phyloP scores from a whole-genome alignment of 2,329 filamentous ascomycete species.

The Xylaria polymorpha region DNA sequence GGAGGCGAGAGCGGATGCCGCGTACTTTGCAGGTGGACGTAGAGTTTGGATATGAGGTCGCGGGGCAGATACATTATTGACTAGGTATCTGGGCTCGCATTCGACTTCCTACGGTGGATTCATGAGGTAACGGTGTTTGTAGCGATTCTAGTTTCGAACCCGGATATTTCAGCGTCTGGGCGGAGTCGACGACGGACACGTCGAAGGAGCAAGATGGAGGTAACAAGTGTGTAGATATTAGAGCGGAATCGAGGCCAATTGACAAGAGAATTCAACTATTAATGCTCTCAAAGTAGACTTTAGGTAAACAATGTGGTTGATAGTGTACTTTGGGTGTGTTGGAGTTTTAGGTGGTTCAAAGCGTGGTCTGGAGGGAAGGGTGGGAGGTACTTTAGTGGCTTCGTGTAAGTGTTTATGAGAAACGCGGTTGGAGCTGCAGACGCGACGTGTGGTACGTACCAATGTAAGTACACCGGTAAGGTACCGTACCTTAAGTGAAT shows the following conservation, averaged over 20 bases:
- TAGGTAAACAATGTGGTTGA: slow-evolving; percentile 25
- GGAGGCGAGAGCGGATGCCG: slow-evolving; percentile 92
- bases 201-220: slow-evolving; percentile 2
- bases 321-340: slow-evolving; percentile 15
- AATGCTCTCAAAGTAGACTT: slow-evolving; percentile 37
- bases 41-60: slow-evolving; percentile 87
- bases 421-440: slow-evolving; percentile 40
- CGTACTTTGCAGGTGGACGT: slow-evolving; percentile 85
- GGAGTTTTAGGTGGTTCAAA: slow-evolving; percentile 25
- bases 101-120: slow-evolving; percentile 47
- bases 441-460: slow-evolving; percentile 39
- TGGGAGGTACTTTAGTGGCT: slow-evolving; percentile 33
- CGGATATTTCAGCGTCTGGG: neutral
- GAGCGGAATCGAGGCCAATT: slow-evolving; percentile 29
- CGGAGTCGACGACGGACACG: slow-evolving; percentile 21
- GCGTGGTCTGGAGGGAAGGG: slow-evolving; percentile 14
- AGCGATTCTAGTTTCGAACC: slow-evolving; percentile 3
- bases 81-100: slow-evolving; percentile 51
- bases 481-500: slow-evolving; percentile 8
- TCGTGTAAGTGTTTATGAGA: slow-evolving; percentile 41
- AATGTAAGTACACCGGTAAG: neutral
- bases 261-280: slow-evolving; percentile 27
- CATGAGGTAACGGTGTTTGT: slow-evolving; percentile 45
- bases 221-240: neutral
- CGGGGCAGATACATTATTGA: slow-evolving; percentile 91